A percentile compares a stretch with the other conserved stretches of the same genome.
phyloP scores from a whole-genome alignment of 2,329 filamentous ascomycete genomes.

The Lachnellula cervina region DNA sequence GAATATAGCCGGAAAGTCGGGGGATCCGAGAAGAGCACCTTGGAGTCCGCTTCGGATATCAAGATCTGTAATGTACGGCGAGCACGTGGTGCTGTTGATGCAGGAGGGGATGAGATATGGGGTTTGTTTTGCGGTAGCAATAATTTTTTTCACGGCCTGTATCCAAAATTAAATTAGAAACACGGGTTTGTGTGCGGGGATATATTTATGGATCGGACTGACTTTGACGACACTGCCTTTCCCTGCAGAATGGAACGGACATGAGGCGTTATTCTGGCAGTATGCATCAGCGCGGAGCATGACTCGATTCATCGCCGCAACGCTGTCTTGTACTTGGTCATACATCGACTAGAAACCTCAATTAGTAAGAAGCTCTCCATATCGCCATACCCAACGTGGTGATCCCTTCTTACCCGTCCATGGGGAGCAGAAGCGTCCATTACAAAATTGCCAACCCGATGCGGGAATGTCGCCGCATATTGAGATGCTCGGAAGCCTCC shows the following conservation, averaged over 20 bases:
- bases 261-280: conserved; percentile 8
- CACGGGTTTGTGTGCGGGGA: background rate
- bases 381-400: background rate
- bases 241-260: conserved; percentile 5
- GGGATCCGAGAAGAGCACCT: background rate
- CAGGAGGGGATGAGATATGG: background rate
- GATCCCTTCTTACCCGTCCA: conserved; percentile 3
- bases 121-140: background rate
- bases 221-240: conserved; percentile 9
- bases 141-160: background rate
- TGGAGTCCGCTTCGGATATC: conserved; percentile 5
- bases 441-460: conserved; percentile 9
- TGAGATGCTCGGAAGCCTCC: conserved; percentile 8
- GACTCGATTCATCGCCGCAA: conserved; percentile 5
- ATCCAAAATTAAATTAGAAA: background rate
- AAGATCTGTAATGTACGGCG: background rate
- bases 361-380: background rate
- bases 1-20: conserved; percentile 6
- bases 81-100: conserved; percentile 1
- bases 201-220: background rate
- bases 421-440: conserved; percentile 11
- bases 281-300: conserved; percentile 14
- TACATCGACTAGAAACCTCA: background rate
- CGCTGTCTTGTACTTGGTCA: conserved; percentile 7
- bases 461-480: conserved; percentile 11